Evolutionary conservation across 2,329 filamentous ascomycete species (phyloP), one percentile per base, ranked within the genome.

Genomic region (Penicillium fuscoglaucum): DNA sequence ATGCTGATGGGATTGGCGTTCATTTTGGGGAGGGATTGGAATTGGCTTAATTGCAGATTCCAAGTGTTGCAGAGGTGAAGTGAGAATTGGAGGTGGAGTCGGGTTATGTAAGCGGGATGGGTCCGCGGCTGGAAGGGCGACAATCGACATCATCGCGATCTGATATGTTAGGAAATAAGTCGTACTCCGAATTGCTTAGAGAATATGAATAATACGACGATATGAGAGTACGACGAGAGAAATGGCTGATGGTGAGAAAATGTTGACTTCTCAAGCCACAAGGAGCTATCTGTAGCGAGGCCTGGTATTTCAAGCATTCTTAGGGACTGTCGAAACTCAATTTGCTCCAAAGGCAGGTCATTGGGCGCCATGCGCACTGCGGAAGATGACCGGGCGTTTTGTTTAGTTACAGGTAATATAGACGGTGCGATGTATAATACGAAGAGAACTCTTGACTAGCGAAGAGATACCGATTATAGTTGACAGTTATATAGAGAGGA

Each of bases 1-100:
- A 68, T 67, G 58, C 59, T 68, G 51, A 72, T 60, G 17, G 66
- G 53, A 31, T 64, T 66, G 37, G 65, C 49, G 54, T 73, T 67
- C 68, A 70, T 72, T 19, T 59, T 68, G 58, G 37, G 44, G 47
- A 56, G 37, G 57, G 41, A 41, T 47, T 51, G 59, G 48, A 29
- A 35, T 35, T 54, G 47, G n/a, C 35, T 39, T 15, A 41, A 50
- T 46, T 54, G 58, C 44, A 41, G 35, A 29, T 29, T 51, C 55
- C 10, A 26, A 31, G 46, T 51, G 24, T n/a, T 41, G 43, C 15
- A 46, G 47, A 45, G 44, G 45, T 59, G 58, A 63, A 57, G 58
- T 55, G 60, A 54, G 57, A 58, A 47, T 51, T 49, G 53, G 56
- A 52, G 55, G 59, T 59, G 59, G 64, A 62, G 33, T 13, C 3